Conservation (phyloP, 495 filamentous ascomycete genomes). For the Parmelia sp. region DNA sequence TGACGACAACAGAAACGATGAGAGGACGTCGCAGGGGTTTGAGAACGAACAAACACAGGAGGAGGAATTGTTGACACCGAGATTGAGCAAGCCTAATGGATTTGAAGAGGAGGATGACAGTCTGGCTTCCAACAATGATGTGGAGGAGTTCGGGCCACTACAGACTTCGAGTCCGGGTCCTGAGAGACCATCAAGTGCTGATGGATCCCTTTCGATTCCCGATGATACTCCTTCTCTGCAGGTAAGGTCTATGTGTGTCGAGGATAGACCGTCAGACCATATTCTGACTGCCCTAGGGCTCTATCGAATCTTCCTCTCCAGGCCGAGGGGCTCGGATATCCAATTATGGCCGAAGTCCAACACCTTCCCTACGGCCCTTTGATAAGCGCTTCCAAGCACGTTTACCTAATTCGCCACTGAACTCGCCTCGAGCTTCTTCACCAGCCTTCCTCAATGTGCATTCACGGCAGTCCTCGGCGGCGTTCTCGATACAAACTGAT, state of each 20-base stretch:
- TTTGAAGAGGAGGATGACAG: slow-evolving; percentile 15
- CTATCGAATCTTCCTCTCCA: slow-evolving; percentile 62
- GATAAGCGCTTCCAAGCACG: slow-evolving; percentile 90
- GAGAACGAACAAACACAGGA: slow-evolving; percentile 3
- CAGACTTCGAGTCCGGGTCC: slow-evolving; percentile 13
- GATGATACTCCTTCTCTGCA: slow-evolving; percentile 88
- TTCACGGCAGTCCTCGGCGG: slow-evolving; percentile 69
- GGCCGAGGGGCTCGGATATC: slow-evolving; percentile 56
- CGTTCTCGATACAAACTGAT: slow-evolving; percentile 48
- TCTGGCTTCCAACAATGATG: slow-evolving; percentile 2
- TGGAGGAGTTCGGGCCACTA: slow-evolving; percentile 5
- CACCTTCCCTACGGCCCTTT: slow-evolving; percentile 83
- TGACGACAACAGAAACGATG: slow-evolving; percentile 23
- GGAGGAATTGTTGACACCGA: background rate
- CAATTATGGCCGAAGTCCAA: slow-evolving; percentile 49
- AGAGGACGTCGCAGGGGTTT: background rate
- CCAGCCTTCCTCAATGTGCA: slow-evolving; percentile 71
- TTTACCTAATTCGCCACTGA: slow-evolving; percentile 54
- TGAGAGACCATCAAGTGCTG: slow-evolving; percentile 35
- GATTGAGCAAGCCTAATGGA: slow-evolving; percentile 5
- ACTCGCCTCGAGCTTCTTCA: slow-evolving; percentile 62
- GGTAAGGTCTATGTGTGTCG: slow-evolving; percentile 42
- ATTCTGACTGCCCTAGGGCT: slow-evolving; percentile 54
- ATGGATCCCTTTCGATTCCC: slow-evolving; percentile 59
- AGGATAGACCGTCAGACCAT: slow-evolving; percentile 10